phyloP scores from a whole-genome alignment of 306 rosid genomes.

The Rosa persica region DNA sequence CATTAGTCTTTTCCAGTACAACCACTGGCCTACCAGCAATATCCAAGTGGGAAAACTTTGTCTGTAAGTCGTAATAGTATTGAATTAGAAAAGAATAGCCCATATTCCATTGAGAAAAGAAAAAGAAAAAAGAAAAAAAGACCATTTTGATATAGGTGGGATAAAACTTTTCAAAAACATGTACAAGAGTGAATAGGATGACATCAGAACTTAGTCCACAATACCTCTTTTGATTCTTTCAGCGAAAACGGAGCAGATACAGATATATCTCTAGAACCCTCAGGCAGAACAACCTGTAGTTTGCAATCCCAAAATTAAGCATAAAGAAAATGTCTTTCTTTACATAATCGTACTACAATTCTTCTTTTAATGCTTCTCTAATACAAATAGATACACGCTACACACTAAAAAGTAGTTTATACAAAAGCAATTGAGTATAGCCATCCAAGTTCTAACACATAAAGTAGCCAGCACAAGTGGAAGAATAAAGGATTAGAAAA shows the following conservation, averaged over 20 bases:
- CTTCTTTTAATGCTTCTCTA: conserved; percentile 12
- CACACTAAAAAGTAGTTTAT: not conserved
- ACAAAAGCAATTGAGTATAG: not conserved
- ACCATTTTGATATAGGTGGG: conserved; percentile 4
- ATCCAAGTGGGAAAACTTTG: conserved; percentile 94
- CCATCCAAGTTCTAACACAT: not conserved
- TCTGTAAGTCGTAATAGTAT: conserved; percentile 47
- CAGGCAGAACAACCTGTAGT: conserved; percentile 95
- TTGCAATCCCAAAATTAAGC: conserved; percentile 27
- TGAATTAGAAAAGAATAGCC: not conserved
- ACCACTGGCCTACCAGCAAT: conserved; percentile 90
- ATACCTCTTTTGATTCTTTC: conserved; percentile 80
- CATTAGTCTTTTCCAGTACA: conserved; percentile 82
- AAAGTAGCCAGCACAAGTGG: not conserved
- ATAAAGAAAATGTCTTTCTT: not conserved
- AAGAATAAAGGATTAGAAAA: not conserved
- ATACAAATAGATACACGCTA: not conserved
- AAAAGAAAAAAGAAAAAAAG: no score
- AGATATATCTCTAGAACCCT: conserved; percentile 80
- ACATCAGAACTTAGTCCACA: conserved; percentile 11
- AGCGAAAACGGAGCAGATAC: conserved; percentile 73
- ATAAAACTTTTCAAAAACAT: not conserved
- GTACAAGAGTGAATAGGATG: conserved; percentile 21
- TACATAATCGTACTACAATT: conserved; percentile 21
- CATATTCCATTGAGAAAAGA: not conserved